These are phyloP conservation scores for Rhododendron henanense DNA, from an alignment of 148 eudicot genomes.

Conservation along the genomic window DNA sequence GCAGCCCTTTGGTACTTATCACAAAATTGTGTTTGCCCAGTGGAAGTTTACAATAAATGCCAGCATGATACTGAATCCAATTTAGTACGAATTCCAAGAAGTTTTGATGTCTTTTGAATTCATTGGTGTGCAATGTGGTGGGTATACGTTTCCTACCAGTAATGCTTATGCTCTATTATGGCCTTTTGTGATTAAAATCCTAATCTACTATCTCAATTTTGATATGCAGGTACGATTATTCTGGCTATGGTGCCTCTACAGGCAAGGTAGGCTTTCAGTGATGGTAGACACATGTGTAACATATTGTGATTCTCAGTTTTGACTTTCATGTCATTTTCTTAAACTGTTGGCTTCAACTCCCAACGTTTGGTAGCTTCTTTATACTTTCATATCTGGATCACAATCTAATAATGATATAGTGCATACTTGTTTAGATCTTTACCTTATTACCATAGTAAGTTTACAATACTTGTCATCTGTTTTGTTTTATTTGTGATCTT, in stretches of 20 bases:
- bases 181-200: neutral
- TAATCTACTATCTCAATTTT: conserved; percentile 12
- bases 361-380: neutral
- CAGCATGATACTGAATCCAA: neutral
- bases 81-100: too few relatives aligned
- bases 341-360: neutral
- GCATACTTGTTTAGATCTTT: neutral
- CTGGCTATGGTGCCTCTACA: conserved; percentile 96
- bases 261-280: conserved; percentile 62
- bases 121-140: neutral
- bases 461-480: neutral
- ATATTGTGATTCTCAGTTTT: neutral
- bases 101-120: neutral
- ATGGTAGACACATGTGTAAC: neutral
- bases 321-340: too few relatives aligned
- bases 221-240: conserved; percentile 82
- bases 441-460: neutral
- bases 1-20: neutral
- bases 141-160: neutral
- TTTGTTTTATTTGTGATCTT: neutral
- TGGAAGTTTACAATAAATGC: neutral
- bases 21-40: neutral
- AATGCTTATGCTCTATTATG: neutral
- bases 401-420: neutral
- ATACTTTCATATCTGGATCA: neutral